Base-by-base conservation (phyloP, 352 stramenopile genomes). In the Pythium chondricola region DNA sequence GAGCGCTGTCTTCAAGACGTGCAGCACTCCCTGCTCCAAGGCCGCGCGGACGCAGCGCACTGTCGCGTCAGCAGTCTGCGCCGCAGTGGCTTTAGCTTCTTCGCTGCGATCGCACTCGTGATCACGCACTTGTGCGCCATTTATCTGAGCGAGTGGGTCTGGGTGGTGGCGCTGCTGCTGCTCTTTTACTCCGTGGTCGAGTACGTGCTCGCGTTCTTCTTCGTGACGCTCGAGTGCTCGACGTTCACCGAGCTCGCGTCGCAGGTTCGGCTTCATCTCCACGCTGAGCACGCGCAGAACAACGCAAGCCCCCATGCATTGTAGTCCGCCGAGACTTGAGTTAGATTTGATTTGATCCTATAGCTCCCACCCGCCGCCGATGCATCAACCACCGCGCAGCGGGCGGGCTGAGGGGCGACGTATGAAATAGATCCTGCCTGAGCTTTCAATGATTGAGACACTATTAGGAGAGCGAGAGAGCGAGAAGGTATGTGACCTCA, bases 221-320 rank as follows among this genome's bases (percentile, higher is more conserved):
- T 88, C 43, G 58, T 88, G 33, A 88, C 80, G 32, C 74, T 88
- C 37, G 80, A 91, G 64, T 86, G 74, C 58, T 88, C 80, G 42
- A 77, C 72, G 31, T 91, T 91, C 61, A 88, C 73, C 14, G 77
- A 91, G 57, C 54, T 91, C 10, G 57, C 59, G 25, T 88, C 81
- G 61, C 61, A 91, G 52, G 71, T 82, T 47, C 68, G 78, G 13
- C 60, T 91, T 17, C 74, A 87, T 26, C 52, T 81, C 18, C 56
- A 87, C 36, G 62, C n/a, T 11, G 44, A 58, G 44, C 48, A 63
- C 17, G 44, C 44, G n/a, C n/a, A n/a, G n/a, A n/a, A n/a, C n/a
- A n/a, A n/a, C n/a, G n/a, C n/a, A n/a, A n/a, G n/a, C n/a, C n/a
- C n/a, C n/a, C n/a, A n/a, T n/a, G n/a, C n/a, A n/a, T n/a, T n/a